Evolutionary conservation across 306 rosid genomes (phyloP).

Genomic region (Neltuma alba): DNA sequence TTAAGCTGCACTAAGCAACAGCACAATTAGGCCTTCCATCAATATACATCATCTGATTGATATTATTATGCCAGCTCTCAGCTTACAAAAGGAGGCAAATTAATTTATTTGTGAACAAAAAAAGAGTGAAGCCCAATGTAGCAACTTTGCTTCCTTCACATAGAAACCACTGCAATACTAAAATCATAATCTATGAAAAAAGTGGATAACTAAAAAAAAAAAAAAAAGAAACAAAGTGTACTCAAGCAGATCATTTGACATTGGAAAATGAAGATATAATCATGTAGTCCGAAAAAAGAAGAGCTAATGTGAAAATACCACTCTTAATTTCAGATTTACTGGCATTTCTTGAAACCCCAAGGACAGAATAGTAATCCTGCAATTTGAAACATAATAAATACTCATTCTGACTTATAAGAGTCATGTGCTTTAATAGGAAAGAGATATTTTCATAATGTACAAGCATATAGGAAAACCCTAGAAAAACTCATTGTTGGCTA

Average conservation of each 20-base stretch:
- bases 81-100: not conserved
- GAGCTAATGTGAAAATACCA: conserved; percentile 53
- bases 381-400: conserved; percentile 33
- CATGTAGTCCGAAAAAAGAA: not conserved
- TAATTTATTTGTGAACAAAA: not conserved
- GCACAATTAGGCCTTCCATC: not conserved
- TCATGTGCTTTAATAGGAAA: not conserved
- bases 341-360: conserved; percentile 87
- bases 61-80: not conserved
- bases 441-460: conserved; percentile 6
- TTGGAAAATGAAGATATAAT: conserved; percentile 1
- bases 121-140: not conserved
- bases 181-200: not conserved
- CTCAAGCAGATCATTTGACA: conserved; percentile 5
- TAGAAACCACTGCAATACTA: not conserved
- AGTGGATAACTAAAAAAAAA: conserved; percentile 14
- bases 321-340: conserved; percentile 94
- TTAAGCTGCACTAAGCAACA: conserved; percentile 1
- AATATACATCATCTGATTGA: not conserved
- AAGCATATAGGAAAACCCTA: conserved; percentile 3
- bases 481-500: conserved; percentile 8
- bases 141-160: not conserved
- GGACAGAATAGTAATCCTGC: conserved; percentile 93
- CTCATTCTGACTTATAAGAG: conserved; percentile 8
- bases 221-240: conserved; percentile 15